These are phyloP conservation scores for Cyberlindnera amylophila DNA, from an alignment of 805 yeast species.

Conservation along the genomic window DNA sequence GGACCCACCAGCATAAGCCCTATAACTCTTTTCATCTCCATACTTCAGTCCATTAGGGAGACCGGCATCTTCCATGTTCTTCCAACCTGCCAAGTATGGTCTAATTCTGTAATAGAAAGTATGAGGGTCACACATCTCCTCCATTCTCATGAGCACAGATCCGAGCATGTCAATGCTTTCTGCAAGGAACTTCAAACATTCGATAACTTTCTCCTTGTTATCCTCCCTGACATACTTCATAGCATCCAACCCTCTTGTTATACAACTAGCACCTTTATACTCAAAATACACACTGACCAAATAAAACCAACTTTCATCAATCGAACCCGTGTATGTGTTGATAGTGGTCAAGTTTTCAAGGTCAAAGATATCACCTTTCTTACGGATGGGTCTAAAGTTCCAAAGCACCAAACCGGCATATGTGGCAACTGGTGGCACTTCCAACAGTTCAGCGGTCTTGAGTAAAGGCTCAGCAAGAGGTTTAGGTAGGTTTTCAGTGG, in stretches of 20 bases:
- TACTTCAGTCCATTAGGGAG: conserved; percentile 74
- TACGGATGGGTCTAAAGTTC: conserved; percentile 71
- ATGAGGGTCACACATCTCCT: conserved; percentile 93
- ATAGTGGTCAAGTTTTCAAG: conserved; percentile 73
- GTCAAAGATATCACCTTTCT: conserved; percentile 34
- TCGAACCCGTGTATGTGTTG: conserved; percentile 82
- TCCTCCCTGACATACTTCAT: conserved; percentile 50
- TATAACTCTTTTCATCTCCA: conserved; percentile 56
- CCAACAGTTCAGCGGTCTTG: conserved; percentile 51
- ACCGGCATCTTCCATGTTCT: conserved; percentile 85
- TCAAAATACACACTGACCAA: conserved; percentile 86
- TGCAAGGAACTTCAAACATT: conserved; percentile 60
- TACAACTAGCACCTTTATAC: conserved; percentile 69
- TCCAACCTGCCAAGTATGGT: conserved; percentile 93
- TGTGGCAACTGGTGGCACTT: conserved; percentile 83
- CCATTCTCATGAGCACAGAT: conserved; percentile 72
- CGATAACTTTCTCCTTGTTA: conserved; percentile 38
- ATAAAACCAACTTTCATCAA: conserved; percentile 93
- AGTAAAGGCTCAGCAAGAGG: conserved; percentile 71
- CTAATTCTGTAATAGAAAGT: conserved; percentile 81
- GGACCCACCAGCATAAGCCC: conserved; percentile 80
- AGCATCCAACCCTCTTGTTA: conserved; percentile 65
- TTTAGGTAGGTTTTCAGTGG: conserved; percentile 60
- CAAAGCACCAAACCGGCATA: conserved; percentile 85
- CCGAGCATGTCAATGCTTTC: conserved; percentile 73